These are phyloP conservation scores for Phytopythium helicoides DNA, from an alignment of 352 stramenopile genomes.

Conservation along the genomic window DNA sequence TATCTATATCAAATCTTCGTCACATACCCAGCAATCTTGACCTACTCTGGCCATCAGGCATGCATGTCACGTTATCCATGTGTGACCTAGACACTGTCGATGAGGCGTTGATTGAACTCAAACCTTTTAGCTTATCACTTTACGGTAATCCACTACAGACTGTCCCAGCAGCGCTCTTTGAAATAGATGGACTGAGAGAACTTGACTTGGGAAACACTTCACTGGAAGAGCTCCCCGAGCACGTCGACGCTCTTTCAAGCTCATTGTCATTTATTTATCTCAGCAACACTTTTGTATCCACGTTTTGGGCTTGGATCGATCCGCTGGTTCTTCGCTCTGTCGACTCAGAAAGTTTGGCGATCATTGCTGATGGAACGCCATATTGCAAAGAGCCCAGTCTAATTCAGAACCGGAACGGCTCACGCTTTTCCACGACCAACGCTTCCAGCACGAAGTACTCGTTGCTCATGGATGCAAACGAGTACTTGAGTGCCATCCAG, in stretches of 20 bases:
- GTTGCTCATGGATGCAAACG: neutral
- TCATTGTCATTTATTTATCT: slow-evolving; percentile 1
- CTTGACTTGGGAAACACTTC: neutral
- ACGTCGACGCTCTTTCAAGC: neutral
- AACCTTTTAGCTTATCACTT: slow-evolving; percentile 1
- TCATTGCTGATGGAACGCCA: neutral
- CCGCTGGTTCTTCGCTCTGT: neutral
- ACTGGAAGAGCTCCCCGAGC: neutral
- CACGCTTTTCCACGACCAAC: too few species aligned
- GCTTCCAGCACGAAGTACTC: neutral
- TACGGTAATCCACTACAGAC: neutral
- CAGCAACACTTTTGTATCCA: neutral
- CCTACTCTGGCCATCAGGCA: slow-evolving; percentile 4
- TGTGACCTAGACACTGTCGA: slow-evolving; percentile 6
- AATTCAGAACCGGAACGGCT: neutral
- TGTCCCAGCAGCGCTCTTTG: neutral
- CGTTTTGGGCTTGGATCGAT: neutral
- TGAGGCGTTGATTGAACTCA: neutral
- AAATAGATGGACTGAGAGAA: neutral
- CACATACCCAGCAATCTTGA: slow-evolving; percentile 9
- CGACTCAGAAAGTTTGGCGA: neutral
- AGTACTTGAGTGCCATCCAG: neutral
- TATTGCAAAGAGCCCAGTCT: neutral
- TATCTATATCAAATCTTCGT: slow-evolving; percentile 13
- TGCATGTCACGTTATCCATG: slow-evolving; percentile 6